Percentiles rank a stretch among this genome's conserved stretches.
Conservation (phyloP, 2,329 filamentous ascomycete genomes). For the Trichophaea hybrida region DNA sequence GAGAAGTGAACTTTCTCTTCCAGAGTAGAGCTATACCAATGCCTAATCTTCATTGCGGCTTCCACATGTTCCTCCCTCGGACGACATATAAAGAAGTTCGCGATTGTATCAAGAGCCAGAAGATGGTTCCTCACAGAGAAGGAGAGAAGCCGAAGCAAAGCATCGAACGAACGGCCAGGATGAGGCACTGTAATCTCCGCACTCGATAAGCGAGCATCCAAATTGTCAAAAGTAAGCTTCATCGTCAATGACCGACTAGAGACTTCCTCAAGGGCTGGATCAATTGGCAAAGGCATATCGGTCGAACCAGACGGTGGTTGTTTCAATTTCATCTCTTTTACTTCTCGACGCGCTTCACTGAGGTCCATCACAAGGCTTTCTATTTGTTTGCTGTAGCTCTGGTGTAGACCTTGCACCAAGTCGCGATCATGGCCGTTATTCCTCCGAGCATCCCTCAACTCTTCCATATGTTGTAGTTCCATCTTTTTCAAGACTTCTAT, state of each 20-base stretch:
- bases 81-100: conserved; percentile 12
- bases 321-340: conserved; percentile 8
- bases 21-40: conserved; percentile 10
- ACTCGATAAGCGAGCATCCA: conserved; percentile 12
- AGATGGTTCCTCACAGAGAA: conserved; percentile 16
- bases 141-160: conserved; percentile 11
- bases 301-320: not conserved
- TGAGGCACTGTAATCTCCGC: conserved; percentile 15
- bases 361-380: conserved; percentile 17
- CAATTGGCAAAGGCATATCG: not conserved
- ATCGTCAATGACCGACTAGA: conserved; percentile 7
- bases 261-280: not conserved
- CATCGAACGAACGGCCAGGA: conserved; percentile 14
- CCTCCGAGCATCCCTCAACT: conserved; percentile 14
- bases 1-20: conserved; percentile 13
- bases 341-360: conserved; percentile 16
- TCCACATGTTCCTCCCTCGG: conserved; percentile 4
- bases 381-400: conserved; percentile 19
- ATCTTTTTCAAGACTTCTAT: conserved; percentile 13
- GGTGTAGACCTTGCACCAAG: conserved; percentile 16
- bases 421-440: conserved; percentile 16
- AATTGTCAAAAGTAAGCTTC: conserved; percentile 14
- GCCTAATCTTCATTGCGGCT: conserved; percentile 10
- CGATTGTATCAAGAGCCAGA: conserved; percentile 11
- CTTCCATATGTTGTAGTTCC: conserved; percentile 11